Evolutionary conservation across 257 asterid genomes (phyloP), one percentile per base, ranked within the genome.

Genomic region (Salvia splendens): DNA sequence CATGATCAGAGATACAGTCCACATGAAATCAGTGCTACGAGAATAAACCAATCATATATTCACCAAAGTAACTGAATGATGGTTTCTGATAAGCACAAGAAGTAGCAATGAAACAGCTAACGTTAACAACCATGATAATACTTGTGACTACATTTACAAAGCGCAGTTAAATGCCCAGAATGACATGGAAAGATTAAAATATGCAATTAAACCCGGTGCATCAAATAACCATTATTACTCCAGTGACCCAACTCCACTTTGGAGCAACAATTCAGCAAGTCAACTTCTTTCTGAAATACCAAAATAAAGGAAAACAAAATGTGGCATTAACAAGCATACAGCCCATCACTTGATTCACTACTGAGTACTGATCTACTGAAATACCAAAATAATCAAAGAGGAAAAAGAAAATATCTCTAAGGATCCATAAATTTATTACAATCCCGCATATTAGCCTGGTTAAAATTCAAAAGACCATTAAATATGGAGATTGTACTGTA

Each of bases 181-280:
- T 30, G 20, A 49, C 10, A 67, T 8, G 56, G 12, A 35, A 60
- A 17, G 70, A 35, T 20, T 20, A 38, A 49, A 64, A 28, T 53
- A 68, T 45, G 61, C 67, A 74, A 17, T 35, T 14, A 12, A 36
- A 35, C 56, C 56, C 68, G 47, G 28, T 60, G 49, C 49, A 69
- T 30, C 53, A 53, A n/a, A 12, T 9, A 52, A 50, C 32, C 45
- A 40, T 48, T 64, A 33, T 69, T 42, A 63, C 49, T 38, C 68
- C 43, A 7, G 35, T 12, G 4, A 63, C 49, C 40, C 68, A 24
- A 5, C 24, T 12, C 4, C 46, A 41, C 47, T 17, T 47, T 16
- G 67, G 61, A 45, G 30, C 32, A 50, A 54, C 41, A 12, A 69
- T 40, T 30, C 51, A 50, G 46, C 48, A 16, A 69, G 48, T 30